Conservation (phyloP, 352 stramenopile genomes). For the Globisporangium perplexum region DNA sequence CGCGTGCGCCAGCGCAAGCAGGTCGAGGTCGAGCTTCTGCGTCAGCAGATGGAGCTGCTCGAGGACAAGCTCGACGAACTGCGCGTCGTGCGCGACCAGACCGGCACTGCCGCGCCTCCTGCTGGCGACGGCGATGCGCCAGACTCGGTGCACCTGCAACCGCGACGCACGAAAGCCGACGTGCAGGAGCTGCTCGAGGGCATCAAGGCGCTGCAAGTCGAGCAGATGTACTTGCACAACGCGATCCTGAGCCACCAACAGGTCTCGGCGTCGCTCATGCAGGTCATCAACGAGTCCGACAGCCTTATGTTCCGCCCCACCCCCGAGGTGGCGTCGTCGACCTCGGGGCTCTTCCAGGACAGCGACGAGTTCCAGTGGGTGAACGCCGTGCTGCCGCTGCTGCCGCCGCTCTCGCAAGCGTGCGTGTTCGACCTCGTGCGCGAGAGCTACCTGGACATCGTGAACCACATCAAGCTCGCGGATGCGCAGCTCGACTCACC, state of each 20-base stretch:
- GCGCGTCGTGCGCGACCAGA: neutral
- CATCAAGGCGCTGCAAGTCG: conserved; percentile 12
- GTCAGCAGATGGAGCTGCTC: conserved; percentile 12
- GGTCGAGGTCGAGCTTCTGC: conserved; percentile 8
- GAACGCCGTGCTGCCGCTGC: conserved; percentile 12
- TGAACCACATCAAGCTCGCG: conserved; percentile 13
- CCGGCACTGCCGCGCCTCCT: neutral
- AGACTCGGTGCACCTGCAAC: neutral
- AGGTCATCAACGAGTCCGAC: conserved; percentile 7
- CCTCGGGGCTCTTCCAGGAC: conserved; percentile 2
- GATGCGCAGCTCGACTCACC: conserved; percentile 9
- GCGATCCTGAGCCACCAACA: conserved; percentile 6
- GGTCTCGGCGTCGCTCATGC: conserved; percentile 3
- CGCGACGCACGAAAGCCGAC: conserved; percentile 4
- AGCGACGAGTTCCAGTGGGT: conserved; percentile 15
- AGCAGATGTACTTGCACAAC: conserved; percentile 6
- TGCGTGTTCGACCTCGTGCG: conserved; percentile 5
- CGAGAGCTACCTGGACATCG: conserved; percentile 10
- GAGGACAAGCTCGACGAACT: conserved; percentile 6
- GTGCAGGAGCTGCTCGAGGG: conserved; percentile 10
- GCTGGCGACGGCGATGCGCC: neutral
- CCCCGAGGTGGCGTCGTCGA: neutral
- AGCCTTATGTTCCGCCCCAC: neutral
- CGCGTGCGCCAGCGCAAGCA: conserved; percentile 20
- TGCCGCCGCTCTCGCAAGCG: conserved; percentile 10